A percentile compares a stretch with the other conserved stretches of the same genome.
These are phyloP conservation scores for Pontederia paniculata DNA, from an alignment of 176 grass and related monocot species.

Conservation along the genomic window DNA sequence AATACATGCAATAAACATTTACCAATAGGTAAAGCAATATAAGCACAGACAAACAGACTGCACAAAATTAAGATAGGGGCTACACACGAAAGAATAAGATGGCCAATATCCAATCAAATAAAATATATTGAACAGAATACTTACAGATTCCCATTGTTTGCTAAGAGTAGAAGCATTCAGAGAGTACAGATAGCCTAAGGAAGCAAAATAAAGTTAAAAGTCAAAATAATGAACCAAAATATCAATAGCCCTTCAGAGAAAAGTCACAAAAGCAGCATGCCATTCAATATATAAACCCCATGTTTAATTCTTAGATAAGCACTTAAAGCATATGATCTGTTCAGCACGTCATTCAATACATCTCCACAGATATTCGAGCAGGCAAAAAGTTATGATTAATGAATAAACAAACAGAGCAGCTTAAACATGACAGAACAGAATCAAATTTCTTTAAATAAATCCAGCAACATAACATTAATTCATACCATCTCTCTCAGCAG, in stretches of 20 bases:
- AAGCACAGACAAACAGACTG: conserved; percentile 13
- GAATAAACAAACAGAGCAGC: not conserved
- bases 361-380: too few relatives aligned
- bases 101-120: not conserved
- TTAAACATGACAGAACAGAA: not conserved
- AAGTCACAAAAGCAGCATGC: too few relatives aligned
- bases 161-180: conserved; percentile 93
- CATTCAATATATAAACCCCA: too few relatives aligned
- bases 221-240: too few relatives aligned
- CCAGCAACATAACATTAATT: conserved; percentile 11
- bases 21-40: too few relatives aligned
- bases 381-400: too few relatives aligned
- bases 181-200: conserved; percentile 73
- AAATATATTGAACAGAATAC: conserved; percentile 17
- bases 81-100: not conserved
- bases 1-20: too few relatives aligned
- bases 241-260: too few relatives aligned
- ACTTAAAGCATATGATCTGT: too few relatives aligned
- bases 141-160: conserved; percentile 90
- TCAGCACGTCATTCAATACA: too few relatives aligned
- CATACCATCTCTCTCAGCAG: conserved; percentile 86
- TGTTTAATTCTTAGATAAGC: too few relatives aligned
- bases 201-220: not conserved
- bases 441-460: conserved; percentile 1
- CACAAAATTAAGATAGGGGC: conserved; percentile 6